Percentiles rank a stretch among this genome's conserved stretches.
phyloP scores from a whole-genome alignment of 768 basidiomycete species.

The Holtermannia corniformis region DNA sequence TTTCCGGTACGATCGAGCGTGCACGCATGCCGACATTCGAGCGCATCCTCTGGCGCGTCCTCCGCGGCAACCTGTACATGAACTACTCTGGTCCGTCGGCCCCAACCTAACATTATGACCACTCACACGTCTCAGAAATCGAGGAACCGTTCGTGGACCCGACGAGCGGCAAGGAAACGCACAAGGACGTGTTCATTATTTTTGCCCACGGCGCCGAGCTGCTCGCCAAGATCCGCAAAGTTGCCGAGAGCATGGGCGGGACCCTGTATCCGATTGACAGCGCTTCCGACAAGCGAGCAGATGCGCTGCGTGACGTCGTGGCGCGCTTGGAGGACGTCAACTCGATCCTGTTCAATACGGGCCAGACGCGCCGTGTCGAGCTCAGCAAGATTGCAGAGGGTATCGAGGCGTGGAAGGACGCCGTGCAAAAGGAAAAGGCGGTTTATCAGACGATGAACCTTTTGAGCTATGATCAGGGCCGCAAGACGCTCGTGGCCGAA shows the following conservation, averaged over 20 bases:
- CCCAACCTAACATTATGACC: neutral
- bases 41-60: slow-evolving; percentile 93
- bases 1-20: slow-evolving; percentile 93
- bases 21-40: slow-evolving; percentile 86
- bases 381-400: slow-evolving; percentile 74
- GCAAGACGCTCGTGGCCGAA: slow-evolving; percentile 92
- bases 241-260: slow-evolving; percentile 97
- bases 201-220: slow-evolving; percentile 92
- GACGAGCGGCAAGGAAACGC: slow-evolving; percentile 65
- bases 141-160: slow-evolving; percentile 85
- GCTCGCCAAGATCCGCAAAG: slow-evolving; percentile 92
- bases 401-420: slow-evolving; percentile 82
- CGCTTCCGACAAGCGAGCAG: slow-evolving; percentile 82
- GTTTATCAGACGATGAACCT: slow-evolving; percentile 93
- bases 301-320: slow-evolving; percentile 79
- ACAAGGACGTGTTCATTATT: slow-evolving; percentile 99
- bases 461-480: slow-evolving; percentile 84
- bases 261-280: slow-evolving; percentile 94
- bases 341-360: slow-evolving; percentile 80
- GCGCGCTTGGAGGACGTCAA: slow-evolving; percentile 83
- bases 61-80: slow-evolving; percentile 98
- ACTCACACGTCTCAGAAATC: slow-evolving; percentile 53
- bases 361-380: slow-evolving; percentile 68
- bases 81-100: slow-evolving; percentile 48
- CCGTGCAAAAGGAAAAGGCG: slow-evolving; percentile 88